These are phyloP conservation scores for Backusella morwellensis DNA, from an alignment of 192 early-diverging fungal genomes.

Conservation along the genomic window DNA sequence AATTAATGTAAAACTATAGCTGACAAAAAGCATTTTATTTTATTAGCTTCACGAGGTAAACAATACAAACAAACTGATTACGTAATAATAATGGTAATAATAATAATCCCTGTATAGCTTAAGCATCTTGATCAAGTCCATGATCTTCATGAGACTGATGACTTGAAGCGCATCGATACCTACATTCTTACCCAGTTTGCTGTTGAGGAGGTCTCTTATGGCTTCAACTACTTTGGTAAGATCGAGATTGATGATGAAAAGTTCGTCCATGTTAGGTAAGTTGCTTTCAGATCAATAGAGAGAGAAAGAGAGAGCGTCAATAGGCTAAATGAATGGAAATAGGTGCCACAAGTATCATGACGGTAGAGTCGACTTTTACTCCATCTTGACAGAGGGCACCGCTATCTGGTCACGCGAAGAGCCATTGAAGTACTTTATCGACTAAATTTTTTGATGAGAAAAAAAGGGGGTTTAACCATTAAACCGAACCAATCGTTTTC, in stretches of 20 bases:
- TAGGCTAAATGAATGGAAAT: not conserved
- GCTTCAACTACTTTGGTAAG: conserved; percentile 56
- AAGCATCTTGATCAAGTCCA: conserved; percentile 42
- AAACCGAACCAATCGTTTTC: not conserved
- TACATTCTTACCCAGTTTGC: conserved; percentile 50
- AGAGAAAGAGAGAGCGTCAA: not conserved
- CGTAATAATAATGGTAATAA: not conserved
- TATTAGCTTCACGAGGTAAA: conserved; percentile 28
- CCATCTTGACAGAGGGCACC: conserved; percentile 45
- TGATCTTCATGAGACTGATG: conserved; percentile 47
- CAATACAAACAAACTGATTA: not conserved
- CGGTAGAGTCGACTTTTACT: conserved; percentile 43
- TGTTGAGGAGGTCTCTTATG: conserved; percentile 51
- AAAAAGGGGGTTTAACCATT: not conserved
- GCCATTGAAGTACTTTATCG: conserved; percentile 49
- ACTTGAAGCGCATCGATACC: conserved; percentile 42
- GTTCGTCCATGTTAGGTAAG: conserved; percentile 52
- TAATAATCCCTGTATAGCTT: conserved; percentile 10
- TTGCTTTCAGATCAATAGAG: not conserved
- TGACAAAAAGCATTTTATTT: not conserved
- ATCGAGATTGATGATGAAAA: conserved; percentile 48
- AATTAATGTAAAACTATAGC: not conserved
- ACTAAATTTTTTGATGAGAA: conserved; percentile 30
- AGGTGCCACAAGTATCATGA: conserved; percentile 47
- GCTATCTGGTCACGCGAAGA: conserved; percentile 51